Evolutionary conservation across 1,284 basidiomycete genomes (phyloP).

Genomic region (Termitomyces sp.): DNA sequence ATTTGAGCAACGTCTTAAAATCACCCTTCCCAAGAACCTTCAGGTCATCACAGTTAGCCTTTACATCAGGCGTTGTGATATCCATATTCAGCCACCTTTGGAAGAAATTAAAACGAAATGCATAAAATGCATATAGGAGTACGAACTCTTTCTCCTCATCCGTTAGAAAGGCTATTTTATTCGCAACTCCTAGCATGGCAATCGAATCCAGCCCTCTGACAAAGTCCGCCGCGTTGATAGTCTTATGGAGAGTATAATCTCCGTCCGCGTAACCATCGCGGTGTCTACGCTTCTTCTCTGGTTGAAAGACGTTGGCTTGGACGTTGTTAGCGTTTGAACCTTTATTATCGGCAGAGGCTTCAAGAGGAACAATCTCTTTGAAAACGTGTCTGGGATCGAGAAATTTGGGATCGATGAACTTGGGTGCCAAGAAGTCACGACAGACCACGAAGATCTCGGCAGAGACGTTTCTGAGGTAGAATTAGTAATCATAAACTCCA

Average conservation of each 20-base stretch:
- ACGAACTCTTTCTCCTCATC: constrained; percentile 82
- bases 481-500: constrained; percentile 6
- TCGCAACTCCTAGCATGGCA: constrained; percentile 76
- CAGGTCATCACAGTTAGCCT: constrained; percentile 83
- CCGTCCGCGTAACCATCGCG: constrained; percentile 97
- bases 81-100: constrained; percentile 60
- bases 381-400: constrained; percentile 98
- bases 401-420: constrained; percentile 97
- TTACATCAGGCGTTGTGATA: constrained; percentile 77
- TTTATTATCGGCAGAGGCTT: constrained; percentile 42
- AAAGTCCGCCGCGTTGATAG: constrained; percentile 71
- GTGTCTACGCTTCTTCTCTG: constrained; percentile 92
- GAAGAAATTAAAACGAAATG: constrained; percentile 5
- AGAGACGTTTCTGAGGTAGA: constrained; percentile 81
- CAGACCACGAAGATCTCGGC: constrained; percentile 99
- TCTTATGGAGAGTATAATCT: constrained; percentile 88
- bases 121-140: constrained; percentile 6
- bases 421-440: constrained; percentile 91
- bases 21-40: constrained; percentile 98
- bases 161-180: constrained; percentile 78
- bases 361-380: constrained; percentile 72
- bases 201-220: constrained; percentile 73
- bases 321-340: constrained; percentile 52
- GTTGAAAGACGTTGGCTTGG: constrained; percentile 91
- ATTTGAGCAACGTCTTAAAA: constrained; percentile 91